phyloP scores from a whole-genome alignment of 345 rosid species.

The Citrus mangshanensis region DNA sequence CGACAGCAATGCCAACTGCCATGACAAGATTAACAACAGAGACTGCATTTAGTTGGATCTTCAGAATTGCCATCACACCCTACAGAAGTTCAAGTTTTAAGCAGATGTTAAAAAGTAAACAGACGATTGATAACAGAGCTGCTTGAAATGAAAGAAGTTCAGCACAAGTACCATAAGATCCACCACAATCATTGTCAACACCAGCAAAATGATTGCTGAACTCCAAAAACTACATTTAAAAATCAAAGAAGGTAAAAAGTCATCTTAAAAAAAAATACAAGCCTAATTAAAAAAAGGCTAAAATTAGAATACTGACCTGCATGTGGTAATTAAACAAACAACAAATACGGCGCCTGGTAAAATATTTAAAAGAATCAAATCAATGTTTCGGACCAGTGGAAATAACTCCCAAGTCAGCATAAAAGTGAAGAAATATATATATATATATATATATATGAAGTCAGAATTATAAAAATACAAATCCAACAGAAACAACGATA shows the following conservation, averaged over 20 bases:
- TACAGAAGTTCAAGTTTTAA: constrained; percentile 39
- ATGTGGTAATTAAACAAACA: constrained; percentile 83
- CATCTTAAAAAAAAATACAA: neutral
- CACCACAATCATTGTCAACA: constrained; percentile 76
- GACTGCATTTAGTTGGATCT: constrained; percentile 90
- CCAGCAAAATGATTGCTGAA: constrained; percentile 86
- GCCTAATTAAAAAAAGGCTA: neutral
- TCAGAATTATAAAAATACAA: neutral
- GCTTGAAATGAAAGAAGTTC: neutral
- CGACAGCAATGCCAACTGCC: constrained; percentile 95
- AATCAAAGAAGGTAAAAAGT: constrained; percentile 1
- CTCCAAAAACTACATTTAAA: constrained; percentile 71
- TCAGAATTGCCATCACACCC: constrained; percentile 93
- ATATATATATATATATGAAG: neutral
- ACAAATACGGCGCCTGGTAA: constrained; percentile 81
- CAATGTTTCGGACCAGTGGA: constrained; percentile 4
- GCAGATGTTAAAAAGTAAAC: neutral
- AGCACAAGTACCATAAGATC: constrained; percentile 71
- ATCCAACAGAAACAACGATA: neutral
- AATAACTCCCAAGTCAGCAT: neutral
- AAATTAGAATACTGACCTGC: constrained; percentile 56
- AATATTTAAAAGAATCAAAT: constrained; percentile 13
- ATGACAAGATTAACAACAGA: constrained; percentile 94
- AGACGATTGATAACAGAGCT: neutral
- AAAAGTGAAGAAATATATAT: neutral